Percentiles rank a stretch among this genome's conserved stretches.
These are phyloP conservation scores for Metschnikowia proteae DNA, from an alignment of 805 yeast genomes.

Conservation along the genomic window DNA sequence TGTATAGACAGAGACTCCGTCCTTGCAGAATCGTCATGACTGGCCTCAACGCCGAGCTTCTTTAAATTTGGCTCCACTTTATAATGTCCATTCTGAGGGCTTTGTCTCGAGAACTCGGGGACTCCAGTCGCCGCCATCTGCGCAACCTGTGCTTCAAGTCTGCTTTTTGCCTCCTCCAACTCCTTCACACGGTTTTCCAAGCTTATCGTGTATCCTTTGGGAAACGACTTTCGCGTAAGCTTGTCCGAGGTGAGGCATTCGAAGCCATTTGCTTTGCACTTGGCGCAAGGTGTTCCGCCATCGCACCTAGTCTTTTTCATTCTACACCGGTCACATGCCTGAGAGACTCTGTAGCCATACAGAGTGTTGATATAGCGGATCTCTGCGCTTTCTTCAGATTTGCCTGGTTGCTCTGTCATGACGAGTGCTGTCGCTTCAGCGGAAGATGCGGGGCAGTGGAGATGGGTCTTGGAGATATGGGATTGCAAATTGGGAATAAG, in stretches of 20 bases:
- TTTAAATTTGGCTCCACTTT: not conserved
- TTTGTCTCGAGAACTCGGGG: conserved; percentile 22
- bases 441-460: not conserved
- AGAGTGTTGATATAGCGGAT: conserved; percentile 34
- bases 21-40: conserved; percentile 3
- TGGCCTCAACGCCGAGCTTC: not conserved
- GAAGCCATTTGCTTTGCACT: conserved; percentile 61
- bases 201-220: conserved; percentile 77
- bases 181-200: conserved; percentile 59
- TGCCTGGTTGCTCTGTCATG: not conserved
- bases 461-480: not conserved
- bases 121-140: conserved; percentile 12
- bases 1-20: conserved; percentile 17
- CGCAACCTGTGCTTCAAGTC: conserved; percentile 4
- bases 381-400: not conserved
- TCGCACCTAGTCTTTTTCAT: conserved; percentile 75
- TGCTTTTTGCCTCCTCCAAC: conserved; percentile 48
- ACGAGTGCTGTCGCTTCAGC: not conserved
- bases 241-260: conserved; percentile 72
- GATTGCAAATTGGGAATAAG: too few relatives aligned
- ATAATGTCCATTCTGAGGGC: conserved; percentile 26
- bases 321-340: conserved; percentile 80
- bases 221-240: conserved; percentile 71
- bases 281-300: conserved; percentile 67
- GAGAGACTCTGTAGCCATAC: conserved; percentile 54